phyloP scores from a whole-genome alignment of 2,329 filamentous ascomycete genomes.

The Hypomyces perniciosus region DNA sequence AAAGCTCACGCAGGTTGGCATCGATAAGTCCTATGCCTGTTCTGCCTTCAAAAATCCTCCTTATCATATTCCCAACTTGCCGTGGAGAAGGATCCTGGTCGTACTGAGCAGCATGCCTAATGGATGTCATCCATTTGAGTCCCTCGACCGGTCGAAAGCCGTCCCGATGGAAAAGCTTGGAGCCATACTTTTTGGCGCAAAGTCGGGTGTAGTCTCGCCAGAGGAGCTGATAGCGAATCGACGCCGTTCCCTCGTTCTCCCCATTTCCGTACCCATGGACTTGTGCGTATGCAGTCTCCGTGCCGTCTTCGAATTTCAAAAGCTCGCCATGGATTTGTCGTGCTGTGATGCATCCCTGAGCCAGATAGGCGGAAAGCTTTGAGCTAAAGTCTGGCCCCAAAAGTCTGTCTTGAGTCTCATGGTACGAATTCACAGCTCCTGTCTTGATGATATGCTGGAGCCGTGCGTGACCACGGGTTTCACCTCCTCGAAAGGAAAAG shows the following conservation, averaged over 20 bases:
- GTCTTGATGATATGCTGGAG: conserved; percentile 55
- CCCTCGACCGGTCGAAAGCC: conserved; percentile 53
- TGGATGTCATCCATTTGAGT: conserved; percentile 44
- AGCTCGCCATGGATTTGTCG: conserved; percentile 67
- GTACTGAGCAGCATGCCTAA: conserved; percentile 21
- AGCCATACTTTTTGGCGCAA: conserved; percentile 63
- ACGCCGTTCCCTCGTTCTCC: conserved; percentile 65
- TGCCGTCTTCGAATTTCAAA: conserved; percentile 62
- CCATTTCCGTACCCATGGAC: conserved; percentile 58
- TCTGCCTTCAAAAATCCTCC: conserved; percentile 58
- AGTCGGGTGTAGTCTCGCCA: conserved; percentile 81
- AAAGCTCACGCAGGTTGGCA: conserved; percentile 67
- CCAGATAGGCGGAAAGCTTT: conserved; percentile 68
- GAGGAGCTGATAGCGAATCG: conserved; percentile 65
- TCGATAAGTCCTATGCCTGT: conserved; percentile 76
- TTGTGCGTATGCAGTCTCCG: conserved; percentile 31
- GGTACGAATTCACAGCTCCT: conserved; percentile 58
- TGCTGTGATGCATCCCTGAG: conserved; percentile 66
- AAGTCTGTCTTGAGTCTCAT: conserved; percentile 65
- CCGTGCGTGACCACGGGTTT: conserved; percentile 52
- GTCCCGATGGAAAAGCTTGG: conserved; percentile 55
- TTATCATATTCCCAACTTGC: conserved; percentile 43
- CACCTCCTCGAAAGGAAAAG: conserved; percentile 65
- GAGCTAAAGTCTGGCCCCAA: conserved; percentile 67
- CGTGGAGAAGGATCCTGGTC: conserved; percentile 37